Conservation (phyloP, 2,329 filamentous ascomycete species). For the Nigrograna mackinnonii region DNA sequence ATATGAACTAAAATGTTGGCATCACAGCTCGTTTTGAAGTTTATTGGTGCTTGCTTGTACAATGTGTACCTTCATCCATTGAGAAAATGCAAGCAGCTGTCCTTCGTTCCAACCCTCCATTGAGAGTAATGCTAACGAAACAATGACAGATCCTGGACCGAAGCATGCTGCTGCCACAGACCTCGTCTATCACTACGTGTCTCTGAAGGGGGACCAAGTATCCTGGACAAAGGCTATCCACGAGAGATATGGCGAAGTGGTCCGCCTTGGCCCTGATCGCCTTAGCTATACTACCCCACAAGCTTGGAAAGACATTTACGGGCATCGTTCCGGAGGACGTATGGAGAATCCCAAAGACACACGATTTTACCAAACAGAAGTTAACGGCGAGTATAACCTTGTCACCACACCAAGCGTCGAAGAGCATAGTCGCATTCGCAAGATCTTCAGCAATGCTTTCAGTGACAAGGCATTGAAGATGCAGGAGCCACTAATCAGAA, state of each 20-base stretch:
- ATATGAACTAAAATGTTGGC: no score
- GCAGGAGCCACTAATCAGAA: constrained; percentile 38
- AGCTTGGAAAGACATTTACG: constrained; percentile 26
- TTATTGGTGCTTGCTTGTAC: no score
- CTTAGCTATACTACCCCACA: constrained; percentile 14
- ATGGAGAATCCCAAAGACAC: constrained; percentile 10
- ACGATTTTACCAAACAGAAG: constrained; percentile 6
- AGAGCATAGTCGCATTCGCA: constrained; percentile 15
- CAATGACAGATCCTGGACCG: constrained; percentile 47
- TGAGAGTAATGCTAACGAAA: no score
- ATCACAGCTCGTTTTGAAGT: no score
- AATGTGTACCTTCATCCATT: no score
- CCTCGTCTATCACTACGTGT: constrained; percentile 19
- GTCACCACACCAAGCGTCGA: constrained; percentile 8
- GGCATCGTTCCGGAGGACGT: constrained; percentile 11
- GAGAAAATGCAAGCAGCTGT: no score
- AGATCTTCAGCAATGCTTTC: constrained; percentile 35
- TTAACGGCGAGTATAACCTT: constrained; percentile 26
- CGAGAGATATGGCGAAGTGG: constrained; percentile 31
- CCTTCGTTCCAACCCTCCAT: no score
- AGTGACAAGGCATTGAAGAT: constrained; percentile 36
- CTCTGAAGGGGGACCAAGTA: constrained; percentile 13
- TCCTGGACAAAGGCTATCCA: constrained; percentile 30
- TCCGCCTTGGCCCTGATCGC: constrained; percentile 21
- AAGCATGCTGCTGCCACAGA: constrained; percentile 27